These are phyloP conservation scores for Neurospora africana DNA, from an alignment of 495 filamentous ascomycete species.

Conservation along the genomic window DNA sequence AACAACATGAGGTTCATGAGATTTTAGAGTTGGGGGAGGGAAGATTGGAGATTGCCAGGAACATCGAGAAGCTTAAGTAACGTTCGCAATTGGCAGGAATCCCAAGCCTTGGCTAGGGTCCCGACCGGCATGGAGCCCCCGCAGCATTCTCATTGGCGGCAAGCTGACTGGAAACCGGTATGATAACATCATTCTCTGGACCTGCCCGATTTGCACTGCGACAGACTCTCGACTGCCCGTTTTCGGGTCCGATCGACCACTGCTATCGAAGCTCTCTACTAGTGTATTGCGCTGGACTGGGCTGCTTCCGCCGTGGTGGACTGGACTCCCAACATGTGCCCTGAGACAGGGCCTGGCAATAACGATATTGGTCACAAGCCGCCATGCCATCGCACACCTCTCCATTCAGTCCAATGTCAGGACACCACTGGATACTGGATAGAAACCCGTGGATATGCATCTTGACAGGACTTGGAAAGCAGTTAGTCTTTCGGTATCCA, in stretches of 20 bases:
- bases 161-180: constrained; percentile 9
- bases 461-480: background rate
- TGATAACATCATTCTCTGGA: constrained; percentile 22
- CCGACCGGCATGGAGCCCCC: background rate
- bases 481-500: background rate
- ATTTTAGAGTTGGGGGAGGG: background rate
- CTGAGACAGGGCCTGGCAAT: background rate
- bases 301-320: background rate
- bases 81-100: background rate
- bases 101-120: background rate
- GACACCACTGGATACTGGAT: background rate
- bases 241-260: constrained; percentile 7
- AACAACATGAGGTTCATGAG: background rate
- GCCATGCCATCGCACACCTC: background rate
- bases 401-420: background rate
- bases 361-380: too few relatives aligned
- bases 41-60: background rate
- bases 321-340: background rate
- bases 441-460: background rate
- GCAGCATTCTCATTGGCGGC: constrained; percentile 8
- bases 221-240: constrained; percentile 1
- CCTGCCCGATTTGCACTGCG: background rate
- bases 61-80: background rate
- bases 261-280: background rate
- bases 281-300: background rate